Evolutionary conservation across 306 rosid species (phyloP), one percentile per base, ranked within the genome.

Genomic region (Biancaea sappan): DNA sequence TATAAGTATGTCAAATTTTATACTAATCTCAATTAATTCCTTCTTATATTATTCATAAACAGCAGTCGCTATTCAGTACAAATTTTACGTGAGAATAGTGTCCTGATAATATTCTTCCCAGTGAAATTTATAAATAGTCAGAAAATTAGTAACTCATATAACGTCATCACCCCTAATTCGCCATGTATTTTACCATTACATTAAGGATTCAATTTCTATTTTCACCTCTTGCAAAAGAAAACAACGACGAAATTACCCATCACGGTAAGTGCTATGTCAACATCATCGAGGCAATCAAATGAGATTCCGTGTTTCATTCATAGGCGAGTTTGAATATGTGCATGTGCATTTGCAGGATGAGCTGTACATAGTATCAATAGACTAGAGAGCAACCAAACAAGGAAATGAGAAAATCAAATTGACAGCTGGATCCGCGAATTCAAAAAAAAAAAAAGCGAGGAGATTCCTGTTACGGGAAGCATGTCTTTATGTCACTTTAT

Each of bases 361-460:
- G 52, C 70, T 43, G 54, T 15, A 18, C 31, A 38, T 12, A 63
- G 22, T 2, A 22, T 11, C 46, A 21, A 4, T 11, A 21, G 19
- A 10, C 2, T 28, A 24, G 29, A 16, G 14, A 41, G 48, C 52
- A 14, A 15, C 38, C 53, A 67, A n/a, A 43, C 28, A 13, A 25
- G 24, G 4, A 40, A 21, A 22, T 11, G 29, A n/a, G 24, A 51
- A 31, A 63, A 37, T 41, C 34, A 52, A 51, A 18, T 8, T 51
- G 38, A 52, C 52, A 21, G 65, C 19, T n/a, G 13, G 37, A 38
- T 3, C 15, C 2, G 0, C 12, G 15, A 3, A 6, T 21, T 21
- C 28, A 61, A 14, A 31, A 32, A 63, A 14, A 31, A 32, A 63
- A 70, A 74, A 54, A 43, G 35, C 29, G 57, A 61, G 54, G n/a